Percentiles rank a stretch among this genome's conserved stretches.
These are phyloP conservation scores for Xylaria curta DNA, from an alignment of 495 filamentous ascomycete genomes.

Conservation along the genomic window DNA sequence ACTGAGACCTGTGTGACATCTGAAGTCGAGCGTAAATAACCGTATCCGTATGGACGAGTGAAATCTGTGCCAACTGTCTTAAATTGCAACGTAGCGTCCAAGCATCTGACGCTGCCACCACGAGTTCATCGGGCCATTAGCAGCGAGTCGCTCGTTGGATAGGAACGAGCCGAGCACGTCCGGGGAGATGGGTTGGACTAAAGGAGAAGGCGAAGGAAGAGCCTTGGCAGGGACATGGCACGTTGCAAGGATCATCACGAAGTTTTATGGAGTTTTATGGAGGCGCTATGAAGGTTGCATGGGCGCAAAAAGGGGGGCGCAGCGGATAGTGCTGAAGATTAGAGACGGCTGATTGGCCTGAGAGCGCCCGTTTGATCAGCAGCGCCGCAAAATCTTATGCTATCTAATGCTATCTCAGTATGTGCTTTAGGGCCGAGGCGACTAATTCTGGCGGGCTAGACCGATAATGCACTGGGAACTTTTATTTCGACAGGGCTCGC, in stretches of 20 bases:
- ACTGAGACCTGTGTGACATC: neutral
- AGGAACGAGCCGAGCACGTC: slow-evolving; percentile 19
- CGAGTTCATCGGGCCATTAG: slow-evolving; percentile 14
- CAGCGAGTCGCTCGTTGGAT: neutral
- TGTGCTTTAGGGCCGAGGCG: slow-evolving; percentile 15
- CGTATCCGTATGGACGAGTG: neutral
- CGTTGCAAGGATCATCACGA: slow-evolving; percentile 22
- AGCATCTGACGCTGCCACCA: neutral
- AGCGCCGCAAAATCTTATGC: slow-evolving; percentile 14
- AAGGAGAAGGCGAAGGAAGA: slow-evolving; percentile 11
- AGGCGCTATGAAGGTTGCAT: slow-evolving; percentile 11
- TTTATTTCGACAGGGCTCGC: neutral
- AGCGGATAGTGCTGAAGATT: slow-evolving; percentile 6
- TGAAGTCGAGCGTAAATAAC: neutral
- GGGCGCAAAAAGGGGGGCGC: slow-evolving; percentile 18
- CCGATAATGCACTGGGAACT: slow-evolving; percentile 11
- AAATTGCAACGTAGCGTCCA: slow-evolving; percentile 19
- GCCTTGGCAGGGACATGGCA: slow-evolving; percentile 6
- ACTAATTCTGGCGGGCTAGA: slow-evolving; percentile 6
- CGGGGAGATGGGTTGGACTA: slow-evolving; percentile 10
- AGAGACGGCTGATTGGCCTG: slow-evolving; percentile 12
- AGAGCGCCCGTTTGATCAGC: slow-evolving; percentile 21
- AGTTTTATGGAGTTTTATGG: slow-evolving; percentile 13
- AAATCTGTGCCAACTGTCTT: neutral
- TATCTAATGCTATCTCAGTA: neutral